These are phyloP conservation scores for Centella asiatica DNA, from an alignment of 129 eudicot genomes.

Conservation along the genomic window DNA sequence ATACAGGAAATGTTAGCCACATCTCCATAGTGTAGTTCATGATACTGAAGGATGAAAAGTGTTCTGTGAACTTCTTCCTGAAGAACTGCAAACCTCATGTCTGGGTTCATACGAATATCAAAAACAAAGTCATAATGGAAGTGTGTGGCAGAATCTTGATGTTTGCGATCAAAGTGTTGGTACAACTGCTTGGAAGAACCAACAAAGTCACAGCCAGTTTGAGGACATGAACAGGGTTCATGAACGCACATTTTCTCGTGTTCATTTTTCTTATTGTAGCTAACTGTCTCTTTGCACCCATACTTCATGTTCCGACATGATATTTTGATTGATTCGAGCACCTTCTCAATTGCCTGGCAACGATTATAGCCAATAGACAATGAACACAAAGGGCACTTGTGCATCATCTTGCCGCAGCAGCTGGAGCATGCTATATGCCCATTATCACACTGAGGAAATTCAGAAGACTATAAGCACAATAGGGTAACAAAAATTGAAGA, in stretches of 20 bases:
- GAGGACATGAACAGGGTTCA: conserved; percentile 60
- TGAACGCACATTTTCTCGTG: conserved; percentile 48
- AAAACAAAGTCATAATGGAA: conserved; percentile 31
- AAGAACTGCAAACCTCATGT: conserved; percentile 35
- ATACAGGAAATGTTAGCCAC: conserved; percentile 44
- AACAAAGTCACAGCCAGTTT: conserved; percentile 28
- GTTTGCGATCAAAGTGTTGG: conserved; percentile 37
- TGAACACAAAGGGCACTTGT: conserved; percentile 60
- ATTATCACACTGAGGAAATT: conserved; percentile 43
- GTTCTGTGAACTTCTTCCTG: conserved; percentile 33
- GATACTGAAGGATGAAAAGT: conserved; percentile 42
- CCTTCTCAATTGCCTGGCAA: conserved; percentile 73
- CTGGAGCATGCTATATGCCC: conserved; percentile 61
- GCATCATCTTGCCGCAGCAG: conserved; percentile 48
- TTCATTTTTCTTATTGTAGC: conserved; percentile 32
- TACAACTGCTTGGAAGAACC: conserved; percentile 32
- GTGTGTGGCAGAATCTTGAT: conserved; percentile 27
- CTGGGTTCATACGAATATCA: conserved; percentile 23
- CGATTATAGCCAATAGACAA: conserved; percentile 56
- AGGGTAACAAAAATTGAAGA: background rate
- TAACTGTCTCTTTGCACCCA: conserved; percentile 51
- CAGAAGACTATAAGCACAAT: background rate
- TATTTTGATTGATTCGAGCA: conserved; percentile 47
- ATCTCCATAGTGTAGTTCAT: conserved; percentile 23
- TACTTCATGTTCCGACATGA: conserved; percentile 34